Conservation (phyloP, 352 stramenopile species). For the Phytophthora chlamydospora region DNA sequence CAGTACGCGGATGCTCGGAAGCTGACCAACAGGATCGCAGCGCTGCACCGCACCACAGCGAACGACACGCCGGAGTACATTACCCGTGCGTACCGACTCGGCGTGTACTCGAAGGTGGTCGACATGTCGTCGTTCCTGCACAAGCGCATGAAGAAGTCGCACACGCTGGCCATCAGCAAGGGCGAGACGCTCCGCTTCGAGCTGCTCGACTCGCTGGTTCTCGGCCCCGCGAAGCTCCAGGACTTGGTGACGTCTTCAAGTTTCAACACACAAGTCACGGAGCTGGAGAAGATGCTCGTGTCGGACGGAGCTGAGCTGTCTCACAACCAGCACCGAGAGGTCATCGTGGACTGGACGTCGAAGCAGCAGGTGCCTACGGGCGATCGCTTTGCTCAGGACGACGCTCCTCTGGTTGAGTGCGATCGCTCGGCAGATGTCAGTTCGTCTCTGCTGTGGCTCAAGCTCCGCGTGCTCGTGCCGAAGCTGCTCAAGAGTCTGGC, state of each 20-base stretch:
- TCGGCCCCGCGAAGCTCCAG: constrained; percentile 49
- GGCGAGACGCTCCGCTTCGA: constrained; percentile 65
- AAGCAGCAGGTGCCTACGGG: constrained; percentile 39
- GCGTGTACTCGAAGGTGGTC: constrained; percentile 84
- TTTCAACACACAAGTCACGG: constrained; percentile 46
- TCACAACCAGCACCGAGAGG: constrained; percentile 81
- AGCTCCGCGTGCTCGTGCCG: constrained; percentile 56
- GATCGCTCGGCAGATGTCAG: constrained; percentile 65
- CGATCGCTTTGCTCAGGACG: constrained; percentile 51
- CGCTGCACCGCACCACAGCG: constrained; percentile 58
- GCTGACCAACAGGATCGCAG: constrained; percentile 54
- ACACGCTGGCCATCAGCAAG: constrained; percentile 72
- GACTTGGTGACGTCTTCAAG: constrained; percentile 52
- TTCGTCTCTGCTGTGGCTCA: constrained; percentile 65
- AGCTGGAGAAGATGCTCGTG: constrained; percentile 51
- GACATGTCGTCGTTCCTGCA: constrained; percentile 85
- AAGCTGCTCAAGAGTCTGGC: constrained; percentile 55
- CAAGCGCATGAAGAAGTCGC: constrained; percentile 75
- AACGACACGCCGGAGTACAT: constrained; percentile 87
- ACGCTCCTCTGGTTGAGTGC: constrained; percentile 54
- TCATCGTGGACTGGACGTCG: constrained; percentile 74
- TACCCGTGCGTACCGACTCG: constrained; percentile 73
- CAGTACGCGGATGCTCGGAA: constrained; percentile 60
- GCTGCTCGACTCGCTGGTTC: constrained; percentile 54
- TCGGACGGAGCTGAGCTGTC: constrained; percentile 47